Evolutionary conservation across 2,329 filamentous ascomycete species (phyloP).

Genomic region (Macrophomina phaseolina): DNA sequence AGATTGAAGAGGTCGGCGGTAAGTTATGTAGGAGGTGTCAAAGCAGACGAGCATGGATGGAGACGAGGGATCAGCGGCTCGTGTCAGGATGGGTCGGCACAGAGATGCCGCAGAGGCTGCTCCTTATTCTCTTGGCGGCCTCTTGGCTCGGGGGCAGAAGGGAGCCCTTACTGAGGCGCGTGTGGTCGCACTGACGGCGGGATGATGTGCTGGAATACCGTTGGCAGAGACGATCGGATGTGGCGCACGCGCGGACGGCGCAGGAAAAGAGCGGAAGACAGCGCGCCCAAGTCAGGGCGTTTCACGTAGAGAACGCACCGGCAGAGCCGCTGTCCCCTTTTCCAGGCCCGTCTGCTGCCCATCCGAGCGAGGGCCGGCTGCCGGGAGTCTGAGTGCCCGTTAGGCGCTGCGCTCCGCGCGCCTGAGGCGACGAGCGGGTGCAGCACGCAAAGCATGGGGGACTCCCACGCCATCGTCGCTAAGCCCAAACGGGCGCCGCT

Average conservation of each 20-base stretch:
- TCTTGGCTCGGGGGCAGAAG: conserved; percentile 19
- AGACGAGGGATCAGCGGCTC: conserved; percentile 23
- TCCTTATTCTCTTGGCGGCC: conserved; percentile 21
- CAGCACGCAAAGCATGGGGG: conserved; percentile 25
- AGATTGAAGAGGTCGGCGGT: conserved; percentile 10
- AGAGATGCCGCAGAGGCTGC: conserved; percentile 20
- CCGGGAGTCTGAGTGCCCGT: background rate
- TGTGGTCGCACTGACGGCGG: conserved; percentile 19
- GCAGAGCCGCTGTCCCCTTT: conserved; percentile 10
- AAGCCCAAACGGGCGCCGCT: background rate
- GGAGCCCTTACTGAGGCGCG: conserved; percentile 22
- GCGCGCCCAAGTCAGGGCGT: background rate
- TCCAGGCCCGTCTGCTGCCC: background rate
- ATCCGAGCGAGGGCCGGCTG: background rate
- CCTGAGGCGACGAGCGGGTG: conserved; percentile 3
- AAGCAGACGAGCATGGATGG: conserved; percentile 3
- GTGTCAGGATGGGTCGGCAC: conserved; percentile 24
- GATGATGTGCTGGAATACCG: conserved; percentile 23
- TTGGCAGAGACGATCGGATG: conserved; percentile 25
- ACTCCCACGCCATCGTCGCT: conserved; percentile 17
- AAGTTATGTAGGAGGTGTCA: conserved; percentile 20
- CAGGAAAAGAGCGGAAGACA: conserved; percentile 10
- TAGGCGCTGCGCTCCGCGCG: background rate
- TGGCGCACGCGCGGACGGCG: conserved; percentile 17
- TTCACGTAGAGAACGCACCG: background rate